Base-by-base conservation (phyloP, 108 stramenopile genomes). In the Nitzschia palea region DNA sequence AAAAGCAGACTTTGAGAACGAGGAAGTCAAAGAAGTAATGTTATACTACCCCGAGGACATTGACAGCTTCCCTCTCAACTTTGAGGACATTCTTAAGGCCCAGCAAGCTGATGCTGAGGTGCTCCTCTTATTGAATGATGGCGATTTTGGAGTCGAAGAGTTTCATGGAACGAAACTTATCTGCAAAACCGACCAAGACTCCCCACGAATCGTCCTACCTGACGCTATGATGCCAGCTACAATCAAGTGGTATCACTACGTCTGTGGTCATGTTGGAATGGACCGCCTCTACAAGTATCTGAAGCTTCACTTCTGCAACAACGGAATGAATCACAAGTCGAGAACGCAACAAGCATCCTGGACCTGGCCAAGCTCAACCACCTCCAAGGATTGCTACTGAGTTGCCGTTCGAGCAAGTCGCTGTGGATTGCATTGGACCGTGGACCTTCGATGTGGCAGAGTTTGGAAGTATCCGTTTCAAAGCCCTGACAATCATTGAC, bases 131-230 rank as follows among this genome's bases (percentile, higher is more conserved):
- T n/a, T n/a, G n/a, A n/a, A n/a, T n/a, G n/a, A n/a, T n/a, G n/a
- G n/a, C n/a, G n/a, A 8, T 42, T 42, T 42, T 8, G 40, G 8
- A 14, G 14, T 14, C 40, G 14, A 12, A 42, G 14, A 42, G 14
- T 42, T 8, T 8, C 14, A 42, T 12, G 14, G 12, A 42, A 42
- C 12, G 14, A 12, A n/a, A n/a, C n/a, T n/a, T n/a, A n/a, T 42
- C 12, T 42, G 12, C 8, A 42, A 12, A 14, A 14, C 40, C 71
- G 64, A 70, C n/a, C n/a, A n/a, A n/a, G n/a, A n/a, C n/a, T n/a
- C n/a, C n/a, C n/a, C n/a, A n/a, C 68, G 65, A 43, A 76, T 80
- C 22, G 71, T 56, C 34, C 47, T 80, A n/a, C 80, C 79, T 30
- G 0, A 30, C 3, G 14, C 27, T 4, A 18, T 80, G 27, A 9